Conservation (phyloP, 2,329 filamentous ascomycete genomes). For the Exophiala xenobiotica region DNA sequence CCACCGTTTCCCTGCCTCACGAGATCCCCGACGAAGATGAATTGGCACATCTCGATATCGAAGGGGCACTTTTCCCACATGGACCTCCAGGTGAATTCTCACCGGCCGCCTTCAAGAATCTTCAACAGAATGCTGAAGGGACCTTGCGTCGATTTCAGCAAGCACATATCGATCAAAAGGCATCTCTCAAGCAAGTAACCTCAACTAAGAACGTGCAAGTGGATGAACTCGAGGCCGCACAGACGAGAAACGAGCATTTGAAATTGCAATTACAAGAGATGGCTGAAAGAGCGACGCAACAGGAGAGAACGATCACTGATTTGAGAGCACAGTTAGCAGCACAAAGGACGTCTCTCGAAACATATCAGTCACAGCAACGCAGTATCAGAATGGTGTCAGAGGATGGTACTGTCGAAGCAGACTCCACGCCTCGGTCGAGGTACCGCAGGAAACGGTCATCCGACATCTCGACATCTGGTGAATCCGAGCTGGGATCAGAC, state of each 20-base stretch:
- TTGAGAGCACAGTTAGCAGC: slow-evolving; percentile 49
- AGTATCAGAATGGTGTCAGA: slow-evolving; percentile 32
- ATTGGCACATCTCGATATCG: slow-evolving; percentile 56
- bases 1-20: slow-evolving; percentile 33
- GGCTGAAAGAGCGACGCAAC: slow-evolving; percentile 55
- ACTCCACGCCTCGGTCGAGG: slow-evolving; percentile 31
- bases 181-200: slow-evolving; percentile 51
- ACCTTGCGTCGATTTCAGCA: slow-evolving; percentile 55
- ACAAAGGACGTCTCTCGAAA: slow-evolving; percentile 19
- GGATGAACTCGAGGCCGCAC: slow-evolving; percentile 62
- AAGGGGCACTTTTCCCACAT: slow-evolving; percentile 54
- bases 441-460: slow-evolving; percentile 40
- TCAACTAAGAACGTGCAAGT: slow-evolving; percentile 57
- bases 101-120: slow-evolving; percentile 56
- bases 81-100: slow-evolving; percentile 49
- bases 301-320: slow-evolving; percentile 56
- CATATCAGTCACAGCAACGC: slow-evolving; percentile 27
- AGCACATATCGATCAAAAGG: slow-evolving; percentile 55
- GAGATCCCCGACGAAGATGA: slow-evolving; percentile 46
- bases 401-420: slow-evolving; percentile 35
- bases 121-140: slow-evolving; percentile 57
- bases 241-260: slow-evolving; percentile 56
- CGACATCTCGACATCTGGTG: slow-evolving; percentile 46
- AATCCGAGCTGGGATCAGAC: slow-evolving; percentile 61
- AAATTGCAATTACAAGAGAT: slow-evolving; percentile 63